Evolutionary conservation across 768 basidiomycete species (phyloP).

Genomic region (Hypsizygus marmoreus): DNA sequence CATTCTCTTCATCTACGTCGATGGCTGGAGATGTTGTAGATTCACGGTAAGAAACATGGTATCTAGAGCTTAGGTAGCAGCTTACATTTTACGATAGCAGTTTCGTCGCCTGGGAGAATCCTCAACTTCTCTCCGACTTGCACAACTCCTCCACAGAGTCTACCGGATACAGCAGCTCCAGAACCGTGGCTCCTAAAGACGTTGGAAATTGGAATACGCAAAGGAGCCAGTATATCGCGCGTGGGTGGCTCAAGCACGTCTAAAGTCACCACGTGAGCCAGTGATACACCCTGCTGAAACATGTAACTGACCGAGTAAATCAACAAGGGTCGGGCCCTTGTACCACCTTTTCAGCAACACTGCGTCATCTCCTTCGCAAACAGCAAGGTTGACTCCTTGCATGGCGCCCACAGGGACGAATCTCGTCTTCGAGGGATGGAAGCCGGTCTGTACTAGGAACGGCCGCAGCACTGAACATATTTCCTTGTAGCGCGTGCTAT

Average conservation of each 20-base stretch:
- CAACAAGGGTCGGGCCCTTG: conserved; percentile 79
- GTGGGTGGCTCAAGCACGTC: conserved; percentile 81
- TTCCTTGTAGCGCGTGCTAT: conserved; percentile 78
- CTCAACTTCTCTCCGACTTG: conserved; percentile 90
- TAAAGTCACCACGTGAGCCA: conserved; percentile 33
- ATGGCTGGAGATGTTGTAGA: conserved; percentile 57
- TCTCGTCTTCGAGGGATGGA: conserved; percentile 70
- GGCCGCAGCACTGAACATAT: conserved; percentile 73
- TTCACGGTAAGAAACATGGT: neutral
- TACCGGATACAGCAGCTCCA: conserved; percentile 76
- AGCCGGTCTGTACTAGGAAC: conserved; percentile 89
- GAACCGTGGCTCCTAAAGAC: conserved; percentile 90
- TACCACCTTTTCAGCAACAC: conserved; percentile 72
- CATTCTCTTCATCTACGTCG: conserved; percentile 74
- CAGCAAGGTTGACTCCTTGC: conserved; percentile 81
- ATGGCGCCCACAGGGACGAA: conserved; percentile 93
- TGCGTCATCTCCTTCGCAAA: conserved; percentile 48
- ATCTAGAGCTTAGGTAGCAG: neutral
- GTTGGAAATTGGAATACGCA: conserved; percentile 91
- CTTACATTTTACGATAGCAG: conserved; percentile 72
- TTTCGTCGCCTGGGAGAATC: conserved; percentile 92
- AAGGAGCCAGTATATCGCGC: conserved; percentile 72
- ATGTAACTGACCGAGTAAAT: conserved; percentile 69
- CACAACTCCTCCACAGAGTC: conserved; percentile 84
- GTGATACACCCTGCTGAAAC: neutral